Evolutionary conservation across 129 eudicot species (phyloP).

Genomic region (carrot (Daucus carota)): DH1_v3.0 NC_030385.2:33392001-33392500

Average conservation of each 20-base stretch:
- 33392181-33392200: slow-evolving; percentile 82
- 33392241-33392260: slow-evolving; percentile 75
- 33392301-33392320: slow-evolving; percentile 80
- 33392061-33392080: slow-evolving; percentile 90
- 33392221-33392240: slow-evolving; percentile 88
- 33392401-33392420: not conserved
- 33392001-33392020: not conserved
- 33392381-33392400: not conserved
- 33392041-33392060: slow-evolving; percentile 87
- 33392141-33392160: slow-evolving; percentile 81
- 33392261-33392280: slow-evolving; percentile 79
- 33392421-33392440: not conserved
- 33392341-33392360: not conserved
- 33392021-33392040: slow-evolving; percentile 4
- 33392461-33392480: not conserved
- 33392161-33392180: slow-evolving; percentile 87
- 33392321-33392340: not conserved
- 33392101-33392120: slow-evolving; percentile 90
- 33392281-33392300: slow-evolving; percentile 82
- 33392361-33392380: not conserved
- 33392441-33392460: not conserved
- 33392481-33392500: not conserved
- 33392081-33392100: slow-evolving; percentile 83
- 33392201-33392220: slow-evolving; percentile 74
- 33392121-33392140: slow-evolving; percentile 86